Conservation (phyloP, 2,329 filamentous ascomycete species). For the Diaporthe helianthi region DNA sequence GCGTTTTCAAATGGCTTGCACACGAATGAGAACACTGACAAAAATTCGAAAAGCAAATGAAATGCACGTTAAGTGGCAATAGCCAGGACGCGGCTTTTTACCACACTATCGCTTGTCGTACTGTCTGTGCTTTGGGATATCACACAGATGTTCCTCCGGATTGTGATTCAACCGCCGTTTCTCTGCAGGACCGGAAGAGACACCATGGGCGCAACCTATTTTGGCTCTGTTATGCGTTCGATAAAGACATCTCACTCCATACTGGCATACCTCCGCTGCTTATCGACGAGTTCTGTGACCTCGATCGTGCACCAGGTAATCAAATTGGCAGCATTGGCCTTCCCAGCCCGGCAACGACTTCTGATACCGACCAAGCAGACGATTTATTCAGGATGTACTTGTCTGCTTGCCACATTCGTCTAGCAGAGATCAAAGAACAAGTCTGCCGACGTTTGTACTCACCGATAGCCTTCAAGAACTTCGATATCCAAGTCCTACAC, state of each 20-base stretch:
- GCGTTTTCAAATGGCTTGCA: not conserved
- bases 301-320: not conserved
- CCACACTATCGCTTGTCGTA: conserved; percentile 1
- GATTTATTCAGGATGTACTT: not conserved
- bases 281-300: not conserved
- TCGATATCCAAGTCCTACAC: not conserved
- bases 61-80: not conserved
- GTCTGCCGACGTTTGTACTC: conserved; percentile 1
- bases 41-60: not conserved
- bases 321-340: no score
- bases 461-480: not conserved
- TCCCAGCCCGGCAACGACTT: not conserved
- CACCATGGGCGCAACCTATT: not conserved
- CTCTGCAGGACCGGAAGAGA: not conserved
- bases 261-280: not conserved
- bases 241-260: conserved; percentile 2
- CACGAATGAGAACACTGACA: not conserved
- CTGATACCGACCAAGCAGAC: not conserved
- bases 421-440: not conserved
- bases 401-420: no score
- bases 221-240: not conserved
- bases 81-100: not conserved
- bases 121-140: not conserved
- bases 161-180: not conserved
- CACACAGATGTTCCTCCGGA: not conserved